phyloP scores from a whole-genome alignment of 345 rosid genomes.

The Camelina laxa region DNA sequence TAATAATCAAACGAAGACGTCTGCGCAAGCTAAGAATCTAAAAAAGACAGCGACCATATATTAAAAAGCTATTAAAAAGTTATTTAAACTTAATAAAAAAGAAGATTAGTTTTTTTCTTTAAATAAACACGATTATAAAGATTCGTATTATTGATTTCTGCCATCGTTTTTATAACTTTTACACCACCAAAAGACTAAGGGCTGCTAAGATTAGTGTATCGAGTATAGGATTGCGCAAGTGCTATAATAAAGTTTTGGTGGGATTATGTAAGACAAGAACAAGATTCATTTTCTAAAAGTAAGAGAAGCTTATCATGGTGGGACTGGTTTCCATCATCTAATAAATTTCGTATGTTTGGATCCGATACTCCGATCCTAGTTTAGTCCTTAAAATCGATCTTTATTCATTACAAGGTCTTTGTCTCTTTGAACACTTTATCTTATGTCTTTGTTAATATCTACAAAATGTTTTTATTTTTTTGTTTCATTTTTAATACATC shows the following conservation, averaged over 20 bases:
- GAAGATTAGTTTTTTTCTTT: not conserved
- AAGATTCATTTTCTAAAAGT: not conserved
- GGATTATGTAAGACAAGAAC: not conserved
- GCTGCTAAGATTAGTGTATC: not conserved
- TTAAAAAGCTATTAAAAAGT: no score
- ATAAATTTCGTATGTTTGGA: no score
- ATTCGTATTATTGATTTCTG: not conserved
- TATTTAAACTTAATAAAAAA: not conserved
- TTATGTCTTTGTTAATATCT: no score
- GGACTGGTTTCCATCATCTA: not conserved
- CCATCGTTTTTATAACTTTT: not conserved
- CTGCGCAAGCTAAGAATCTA: not conserved
- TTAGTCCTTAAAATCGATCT: no score
- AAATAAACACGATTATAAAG: not conserved
- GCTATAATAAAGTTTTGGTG: not conserved
- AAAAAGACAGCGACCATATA: slow-evolving; percentile 28
- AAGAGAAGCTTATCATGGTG: not conserved
- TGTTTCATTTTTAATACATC: no score
- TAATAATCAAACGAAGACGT: slow-evolving; percentile 22
- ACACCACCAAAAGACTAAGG: not conserved
- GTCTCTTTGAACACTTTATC: no score
- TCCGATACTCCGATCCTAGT: no score
- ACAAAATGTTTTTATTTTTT: no score
- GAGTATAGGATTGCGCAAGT: not conserved
- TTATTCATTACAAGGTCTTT: no score